Evolutionary conservation across 192 early-diverging fungal genomes (phyloP), one percentile per base, ranked within the genome.

Genomic region (Jimgerdemannia lactiflua): DNA sequence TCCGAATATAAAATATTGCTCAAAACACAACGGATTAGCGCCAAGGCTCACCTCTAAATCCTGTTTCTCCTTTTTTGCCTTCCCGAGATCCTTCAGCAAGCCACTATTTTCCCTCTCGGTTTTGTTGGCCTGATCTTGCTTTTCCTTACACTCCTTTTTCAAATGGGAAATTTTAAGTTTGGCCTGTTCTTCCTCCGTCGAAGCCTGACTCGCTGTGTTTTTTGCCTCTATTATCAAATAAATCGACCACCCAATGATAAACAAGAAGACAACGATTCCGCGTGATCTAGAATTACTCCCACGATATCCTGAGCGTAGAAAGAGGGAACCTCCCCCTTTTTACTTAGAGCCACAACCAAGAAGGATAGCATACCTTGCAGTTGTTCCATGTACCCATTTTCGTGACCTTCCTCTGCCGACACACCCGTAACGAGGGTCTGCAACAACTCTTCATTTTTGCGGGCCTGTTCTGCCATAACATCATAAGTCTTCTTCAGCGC

Each of bases 361-460:
- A 3, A 18, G 14, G 29, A 76, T 44, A 66, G 65, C 14, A 17
- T 80, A 90, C 91, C 83, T 80, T 94, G 90, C n/a, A 99, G 82
- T 77, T 98, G 98, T 83, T 98, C 94, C 91, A 96, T 92, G 73
- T 97, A 99, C 3, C 98, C 96, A 76, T 93, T 95, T 72, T 99
- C 95, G 71, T 96, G 91, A 4, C 97, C 96, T 77, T 97, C 95
- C 66, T 92, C 90, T 3, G 95, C 90, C 17, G 97, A 88, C 42
- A 99, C 82, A 39, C 98, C 98, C 0, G 97, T 99, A 3, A 95
- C 94, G 39, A 99, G 87, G 4, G 96, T 96, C 77, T 96, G 94
- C 17, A 99, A 79, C 42, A 99, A 86, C 72, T 97, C 93, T 67
- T 97, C 95, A 3, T 86, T 83, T 69, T 88, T 85, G 40, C 87